A percentile compares a stretch with the other conserved stretches of the same genome.
These are phyloP conservation scores for Rauvolfia tetraphylla DNA, from an alignment of 257 asterid genomes.

Conservation along the genomic window DNA sequence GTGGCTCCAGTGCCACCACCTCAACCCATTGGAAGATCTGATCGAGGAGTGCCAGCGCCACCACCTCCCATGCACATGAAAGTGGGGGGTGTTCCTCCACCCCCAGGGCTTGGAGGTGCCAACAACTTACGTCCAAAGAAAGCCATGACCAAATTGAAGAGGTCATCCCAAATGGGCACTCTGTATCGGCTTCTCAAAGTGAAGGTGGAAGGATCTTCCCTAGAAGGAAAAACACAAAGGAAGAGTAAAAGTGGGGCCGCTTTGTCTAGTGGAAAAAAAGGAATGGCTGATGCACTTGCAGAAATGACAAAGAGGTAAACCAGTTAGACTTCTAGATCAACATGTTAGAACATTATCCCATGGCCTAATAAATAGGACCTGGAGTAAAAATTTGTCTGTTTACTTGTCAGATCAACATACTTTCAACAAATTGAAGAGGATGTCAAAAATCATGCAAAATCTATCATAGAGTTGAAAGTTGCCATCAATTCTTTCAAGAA, in stretches of 20 bases:
- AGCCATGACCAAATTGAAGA: slow-evolving; percentile 58
- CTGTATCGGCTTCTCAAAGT: slow-evolving; percentile 84
- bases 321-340: background rate
- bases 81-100: slow-evolving; percentile 59
- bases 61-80: slow-evolving; percentile 39
- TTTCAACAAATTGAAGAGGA: slow-evolving; percentile 85
- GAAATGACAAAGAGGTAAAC: slow-evolving; percentile 86
- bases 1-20: slow-evolving; percentile 45
- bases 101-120: slow-evolving; percentile 47
- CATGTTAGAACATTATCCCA: background rate
- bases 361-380: background rate
- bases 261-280: slow-evolving; percentile 68
- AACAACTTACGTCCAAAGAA: slow-evolving; percentile 46
- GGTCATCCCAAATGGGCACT: slow-evolving; percentile 85
- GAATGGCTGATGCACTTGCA: slow-evolving; percentile 98
- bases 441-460: slow-evolving; percentile 45
- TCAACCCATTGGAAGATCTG: slow-evolving; percentile 39
- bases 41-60: slow-evolving; percentile 36
- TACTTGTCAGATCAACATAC: slow-evolving; percentile 71
- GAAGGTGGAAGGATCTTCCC: slow-evolving; percentile 73
- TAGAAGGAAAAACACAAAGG: slow-evolving; percentile 49
- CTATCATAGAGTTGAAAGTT: slow-evolving; percentile 50
- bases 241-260: slow-evolving; percentile 50
- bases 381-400: background rate
- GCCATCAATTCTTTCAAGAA: slow-evolving; percentile 52